Percentiles rank a stretch among this genome's conserved stretches.
phyloP scores from a whole-genome alignment of 768 basidiomycete genomes.

The Trametes coccinea region DNA sequence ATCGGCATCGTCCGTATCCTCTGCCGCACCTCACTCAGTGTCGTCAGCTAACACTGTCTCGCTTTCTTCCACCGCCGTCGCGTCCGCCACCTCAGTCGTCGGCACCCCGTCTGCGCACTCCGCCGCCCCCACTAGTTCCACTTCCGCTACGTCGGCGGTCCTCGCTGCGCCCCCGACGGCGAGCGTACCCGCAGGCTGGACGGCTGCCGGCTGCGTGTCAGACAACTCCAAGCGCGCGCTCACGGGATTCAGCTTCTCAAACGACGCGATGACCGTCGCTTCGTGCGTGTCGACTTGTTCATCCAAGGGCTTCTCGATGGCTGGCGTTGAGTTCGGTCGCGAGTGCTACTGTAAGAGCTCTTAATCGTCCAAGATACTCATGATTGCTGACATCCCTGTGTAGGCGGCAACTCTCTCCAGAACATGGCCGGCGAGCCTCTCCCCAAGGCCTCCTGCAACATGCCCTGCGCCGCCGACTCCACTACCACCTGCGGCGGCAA shows the following conservation, averaged over 20 bases:
- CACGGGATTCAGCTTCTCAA: constrained; percentile 24
- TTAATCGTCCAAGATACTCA: no score
- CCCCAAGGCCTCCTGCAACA: constrained; percentile 21
- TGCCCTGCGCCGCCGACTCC: constrained; percentile 19
- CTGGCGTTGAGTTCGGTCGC: constrained; percentile 35
- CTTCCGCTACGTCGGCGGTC: neutral
- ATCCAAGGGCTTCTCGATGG: constrained; percentile 31
- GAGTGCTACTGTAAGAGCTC: constrained; percentile 39
- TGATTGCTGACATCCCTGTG: neutral
- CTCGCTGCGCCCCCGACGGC: neutral
- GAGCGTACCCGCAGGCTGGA: constrained; percentile 19
- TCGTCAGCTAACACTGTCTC: constrained; percentile 11
- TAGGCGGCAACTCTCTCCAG: constrained; percentile 25
- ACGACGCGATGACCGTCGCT: constrained; percentile 30
- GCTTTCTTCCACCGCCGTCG: constrained; percentile 7
- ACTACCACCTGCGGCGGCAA: constrained; percentile 20
- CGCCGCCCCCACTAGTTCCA: constrained; percentile 4
- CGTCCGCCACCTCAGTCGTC: constrained; percentile 1
- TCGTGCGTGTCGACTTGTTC: constrained; percentile 34
- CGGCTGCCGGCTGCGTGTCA: constrained; percentile 20
- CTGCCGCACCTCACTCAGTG: constrained; percentile 13
- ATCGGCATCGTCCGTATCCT: constrained; percentile 16
- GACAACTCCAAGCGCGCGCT: constrained; percentile 28
- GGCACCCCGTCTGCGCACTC: constrained; percentile 10
- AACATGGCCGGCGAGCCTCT: constrained; percentile 20